Conservation (phyloP, 257 asterid species). For the Verbena officinalis region DNA sequence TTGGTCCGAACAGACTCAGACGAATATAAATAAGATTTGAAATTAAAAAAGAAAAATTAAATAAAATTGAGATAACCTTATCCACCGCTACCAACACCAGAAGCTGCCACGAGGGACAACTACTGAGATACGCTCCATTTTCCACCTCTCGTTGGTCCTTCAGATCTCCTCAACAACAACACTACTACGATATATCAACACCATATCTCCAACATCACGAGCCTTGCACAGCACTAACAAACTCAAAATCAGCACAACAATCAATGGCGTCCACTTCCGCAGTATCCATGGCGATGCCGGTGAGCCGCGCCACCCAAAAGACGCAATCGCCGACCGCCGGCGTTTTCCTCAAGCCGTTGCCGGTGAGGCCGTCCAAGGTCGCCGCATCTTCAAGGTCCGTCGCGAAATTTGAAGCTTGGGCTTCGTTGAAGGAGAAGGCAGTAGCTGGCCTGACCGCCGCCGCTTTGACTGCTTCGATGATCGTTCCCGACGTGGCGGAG, state of each 20-base stretch:
- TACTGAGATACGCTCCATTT: conserved; percentile 13
- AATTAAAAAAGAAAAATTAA: neutral
- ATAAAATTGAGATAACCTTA: conserved; percentile 46
- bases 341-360: conserved; percentile 52
- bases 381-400: conserved; percentile 26
- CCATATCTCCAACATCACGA: conserved; percentile 11
- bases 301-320: conserved; percentile 35
- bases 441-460: conserved; percentile 66
- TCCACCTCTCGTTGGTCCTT: conserved; percentile 23
- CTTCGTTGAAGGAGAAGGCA: conserved; percentile 63
- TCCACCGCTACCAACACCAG: conserved; percentile 42
- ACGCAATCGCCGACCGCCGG: conserved; percentile 29
- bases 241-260: conserved; percentile 5
- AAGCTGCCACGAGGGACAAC: conserved; percentile 47
- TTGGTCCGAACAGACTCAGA: too few species aligned
- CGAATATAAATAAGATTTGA: neutral
- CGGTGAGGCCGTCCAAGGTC: conserved; percentile 31
- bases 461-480: conserved; percentile 58
- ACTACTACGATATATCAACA: conserved; percentile 1
- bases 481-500: conserved; percentile 62
- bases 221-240: neutral
- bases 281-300: conserved; percentile 52
- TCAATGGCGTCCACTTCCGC: conserved; percentile 59
- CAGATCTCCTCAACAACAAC: conserved; percentile 10
- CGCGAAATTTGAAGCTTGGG: conserved; percentile 50